phyloP scores from a whole-genome alignment of 176 grass and related monocot species.

The Rhipidocladum racemiflorum region DNA sequence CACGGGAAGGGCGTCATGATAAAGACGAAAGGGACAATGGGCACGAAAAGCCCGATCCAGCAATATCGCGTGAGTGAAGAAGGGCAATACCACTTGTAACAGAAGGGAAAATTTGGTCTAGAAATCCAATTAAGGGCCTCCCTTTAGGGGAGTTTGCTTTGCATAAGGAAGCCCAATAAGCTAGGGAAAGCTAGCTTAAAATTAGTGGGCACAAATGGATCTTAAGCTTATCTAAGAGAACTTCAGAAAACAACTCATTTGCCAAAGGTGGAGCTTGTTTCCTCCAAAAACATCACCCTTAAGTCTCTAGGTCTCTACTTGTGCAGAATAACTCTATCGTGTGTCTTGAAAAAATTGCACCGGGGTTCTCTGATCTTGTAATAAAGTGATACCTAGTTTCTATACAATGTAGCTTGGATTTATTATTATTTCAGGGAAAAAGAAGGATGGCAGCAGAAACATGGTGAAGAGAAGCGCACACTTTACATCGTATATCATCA shows the following conservation, averaged over 20 bases:
- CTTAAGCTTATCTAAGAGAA: neutral
- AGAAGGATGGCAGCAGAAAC: neutral
- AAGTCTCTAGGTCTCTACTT: neutral
- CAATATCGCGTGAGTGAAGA: neutral
- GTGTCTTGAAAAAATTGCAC: neutral
- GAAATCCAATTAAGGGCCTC: neutral
- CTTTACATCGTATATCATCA: neutral
- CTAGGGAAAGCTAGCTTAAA: neutral
- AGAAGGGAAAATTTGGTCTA: neutral
- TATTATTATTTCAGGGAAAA: too few relatives aligned
- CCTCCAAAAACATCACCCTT: neutral
- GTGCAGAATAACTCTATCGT: neutral
- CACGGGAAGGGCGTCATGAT: too few relatives aligned
- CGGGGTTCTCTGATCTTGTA: neutral
- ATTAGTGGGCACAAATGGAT: slow-evolving; percentile 7
- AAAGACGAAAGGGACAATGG: too few relatives aligned
- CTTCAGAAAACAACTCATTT: neutral
- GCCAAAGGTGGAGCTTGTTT: neutral
- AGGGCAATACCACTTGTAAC: neutral
- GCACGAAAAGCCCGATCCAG: neutral
- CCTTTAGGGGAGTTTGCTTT: neutral
- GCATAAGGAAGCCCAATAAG: neutral
- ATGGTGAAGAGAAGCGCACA: neutral
- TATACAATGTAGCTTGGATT: too few relatives aligned
- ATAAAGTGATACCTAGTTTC: neutral